These are phyloP conservation scores for Vigna mungo DNA, from an alignment of 306 rosid genomes.

Conservation along the genomic window DNA sequence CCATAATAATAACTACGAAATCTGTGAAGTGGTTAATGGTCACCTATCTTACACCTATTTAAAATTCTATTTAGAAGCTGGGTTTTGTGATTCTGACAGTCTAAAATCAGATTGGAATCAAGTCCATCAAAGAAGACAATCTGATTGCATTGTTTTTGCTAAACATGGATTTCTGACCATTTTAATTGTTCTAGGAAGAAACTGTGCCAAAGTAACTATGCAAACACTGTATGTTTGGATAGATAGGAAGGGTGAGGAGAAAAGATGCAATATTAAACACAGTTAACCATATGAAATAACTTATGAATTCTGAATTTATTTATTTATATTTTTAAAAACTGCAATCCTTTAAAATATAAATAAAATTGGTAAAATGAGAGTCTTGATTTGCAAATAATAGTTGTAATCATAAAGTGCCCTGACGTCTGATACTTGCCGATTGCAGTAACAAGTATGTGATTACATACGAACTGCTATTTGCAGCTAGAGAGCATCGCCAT, in stretches of 20 bases:
- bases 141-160: conserved; percentile 33
- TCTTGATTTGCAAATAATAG: conserved; percentile 33
- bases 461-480: conserved; percentile 15
- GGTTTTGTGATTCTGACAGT: conserved; percentile 29
- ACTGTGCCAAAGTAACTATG: neutral
- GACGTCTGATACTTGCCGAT: conserved; percentile 15
- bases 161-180: conserved; percentile 6
- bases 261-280: conserved; percentile 2
- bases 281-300: neutral
- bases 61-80: conserved; percentile 9
- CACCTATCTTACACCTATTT: neutral
- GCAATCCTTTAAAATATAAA: conserved; percentile 6
- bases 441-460: conserved; percentile 10
- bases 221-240: neutral
- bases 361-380: neutral
- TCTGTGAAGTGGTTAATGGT: neutral
- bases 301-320: conserved; percentile 1
- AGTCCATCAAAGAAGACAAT: conserved; percentile 1
- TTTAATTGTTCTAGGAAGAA: conserved; percentile 32
- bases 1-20: neutral
- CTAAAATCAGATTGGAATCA: neutral
- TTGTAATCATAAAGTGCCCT: conserved; percentile 37
- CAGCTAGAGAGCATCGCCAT: conserved; percentile 22
- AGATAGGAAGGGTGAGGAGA: neutral
- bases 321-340: neutral